Conservation (phyloP, 139 green algal species). For the Coelastrella sp. region DNA sequence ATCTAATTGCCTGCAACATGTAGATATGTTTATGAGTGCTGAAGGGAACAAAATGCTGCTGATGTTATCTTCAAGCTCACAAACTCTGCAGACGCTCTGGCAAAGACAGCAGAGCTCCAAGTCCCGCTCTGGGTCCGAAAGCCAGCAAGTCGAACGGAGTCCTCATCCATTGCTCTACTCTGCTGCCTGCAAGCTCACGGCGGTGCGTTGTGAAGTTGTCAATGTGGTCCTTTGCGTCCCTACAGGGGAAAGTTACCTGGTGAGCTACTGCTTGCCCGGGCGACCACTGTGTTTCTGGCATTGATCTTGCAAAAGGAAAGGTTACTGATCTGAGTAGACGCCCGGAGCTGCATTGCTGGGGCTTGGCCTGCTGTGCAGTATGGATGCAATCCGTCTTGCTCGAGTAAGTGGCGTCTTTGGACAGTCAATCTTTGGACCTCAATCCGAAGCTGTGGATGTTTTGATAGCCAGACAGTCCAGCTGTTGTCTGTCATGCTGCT, state of each 20-base stretch:
- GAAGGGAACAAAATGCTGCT: neutral
- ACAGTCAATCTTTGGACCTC: too few relatives aligned
- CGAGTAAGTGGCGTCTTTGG: too few relatives aligned
- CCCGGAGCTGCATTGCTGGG: neutral
- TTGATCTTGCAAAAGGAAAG: neutral
- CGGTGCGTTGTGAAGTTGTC: neutral
- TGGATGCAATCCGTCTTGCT: neutral
- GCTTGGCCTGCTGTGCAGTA: neutral
- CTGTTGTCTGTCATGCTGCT: too few relatives aligned
- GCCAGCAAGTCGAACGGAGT: conserved; percentile 67
- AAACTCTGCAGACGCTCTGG: conserved; percentile 59
- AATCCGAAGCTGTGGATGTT: too few relatives aligned
- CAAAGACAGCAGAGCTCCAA: conserved; percentile 63
- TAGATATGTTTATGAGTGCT: neutral
- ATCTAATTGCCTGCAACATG: conserved; percentile 61
- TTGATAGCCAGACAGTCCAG: too few relatives aligned
- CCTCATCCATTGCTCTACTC: conserved; percentile 59
- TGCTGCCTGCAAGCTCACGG: conserved; percentile 23
- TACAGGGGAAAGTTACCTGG: neutral
- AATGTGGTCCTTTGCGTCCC: too few relatives aligned
- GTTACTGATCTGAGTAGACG: neutral
- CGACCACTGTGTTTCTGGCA: neutral
- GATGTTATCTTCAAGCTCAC: conserved; percentile 41
- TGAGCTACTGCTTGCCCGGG: conserved; percentile 3
- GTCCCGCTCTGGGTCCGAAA: conserved; percentile 64